Base-by-base conservation (phyloP, 2,329 filamentous ascomycete genomes). In the Fusarium chaquense region DNA sequence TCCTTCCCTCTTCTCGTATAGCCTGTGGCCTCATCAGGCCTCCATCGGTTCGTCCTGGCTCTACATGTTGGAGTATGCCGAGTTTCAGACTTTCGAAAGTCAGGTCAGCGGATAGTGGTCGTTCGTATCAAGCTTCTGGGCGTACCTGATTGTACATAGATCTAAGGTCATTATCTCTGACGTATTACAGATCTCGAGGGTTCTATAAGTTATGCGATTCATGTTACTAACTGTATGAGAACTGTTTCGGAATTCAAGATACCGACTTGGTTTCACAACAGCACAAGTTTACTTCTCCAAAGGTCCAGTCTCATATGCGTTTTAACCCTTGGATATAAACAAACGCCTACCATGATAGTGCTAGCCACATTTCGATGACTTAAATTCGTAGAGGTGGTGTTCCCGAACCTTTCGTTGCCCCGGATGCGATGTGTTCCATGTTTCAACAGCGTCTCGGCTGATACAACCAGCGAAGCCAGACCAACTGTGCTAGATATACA, bases 221-320 rank as follows among this genome's bases (percentile, higher is more conserved):
- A 22, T 12, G 13, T 12, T 40, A 11, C 9, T 1, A 16, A 32
- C 30, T 32, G 58, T 63, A 47, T 30, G 58, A 63, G 15, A 18
- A 22, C 24, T 28, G 60, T 63, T 63, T 63, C 60, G 32, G 41
- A 62, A 55, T 18, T 20, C 33, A 35, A 32, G 38, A 47, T 60
- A 24, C 35, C 41, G 47, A 26, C n/a, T 56, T 56, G 35, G 41
- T 56, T 22, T 24, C 35, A 26, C 12, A 33, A 5, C 49, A 28
- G 33, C 6, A 30, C 16, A 18, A 16, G 33, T 41, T 28, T 51
- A n/a, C 35, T 30, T 28, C 18, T n/a, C 13, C 13, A 40, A 18
- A 40, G 20, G 15, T 9, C 18, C 18, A 51, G 49, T 51, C n/a
- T 28, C 49, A 41, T 16, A 13, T 44, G 20, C 18, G 44, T 62